Evolutionary conservation across 192 early-diverging fungal genomes (phyloP).

Genomic region (Mycoemilia scoparia): DNA sequence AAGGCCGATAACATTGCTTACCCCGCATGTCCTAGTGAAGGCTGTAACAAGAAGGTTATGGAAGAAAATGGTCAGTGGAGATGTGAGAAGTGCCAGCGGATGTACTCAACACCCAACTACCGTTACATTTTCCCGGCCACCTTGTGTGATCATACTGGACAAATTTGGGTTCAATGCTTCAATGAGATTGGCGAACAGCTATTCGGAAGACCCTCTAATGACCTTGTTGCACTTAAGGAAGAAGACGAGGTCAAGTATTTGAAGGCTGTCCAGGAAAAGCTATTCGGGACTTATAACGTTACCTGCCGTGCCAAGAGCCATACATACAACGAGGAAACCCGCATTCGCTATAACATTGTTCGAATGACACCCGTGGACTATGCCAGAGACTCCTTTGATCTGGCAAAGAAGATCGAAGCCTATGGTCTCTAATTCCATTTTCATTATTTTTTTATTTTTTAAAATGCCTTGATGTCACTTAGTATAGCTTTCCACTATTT

Average conservation of each 20-base stretch:
- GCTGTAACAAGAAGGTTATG: slow-evolving; percentile 81
- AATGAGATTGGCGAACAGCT: slow-evolving; percentile 59
- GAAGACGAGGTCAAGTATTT: slow-evolving; percentile 31
- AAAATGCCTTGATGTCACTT: too few species aligned
- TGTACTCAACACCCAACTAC: slow-evolving; percentile 51
- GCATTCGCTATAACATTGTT: slow-evolving; percentile 31
- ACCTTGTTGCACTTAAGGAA: slow-evolving; percentile 40
- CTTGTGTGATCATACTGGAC: slow-evolving; percentile 59
- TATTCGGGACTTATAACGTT: slow-evolving; percentile 54
- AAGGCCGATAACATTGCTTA: slow-evolving; percentile 53
- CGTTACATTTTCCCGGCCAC: slow-evolving; percentile 62
- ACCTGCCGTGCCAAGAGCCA: slow-evolving; percentile 66
- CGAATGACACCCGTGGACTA: slow-evolving; percentile 33
- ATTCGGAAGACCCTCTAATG: slow-evolving; percentile 49
- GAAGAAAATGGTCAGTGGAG: slow-evolving; percentile 55
- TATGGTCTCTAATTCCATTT: slow-evolving; percentile 1
- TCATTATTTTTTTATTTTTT: neutral
- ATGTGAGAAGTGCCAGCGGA: slow-evolving; percentile 77
- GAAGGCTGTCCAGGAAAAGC: slow-evolving; percentile 26
- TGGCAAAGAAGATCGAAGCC: slow-evolving; percentile 25
- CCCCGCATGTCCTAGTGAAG: slow-evolving; percentile 58
- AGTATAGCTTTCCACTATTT: too few species aligned
- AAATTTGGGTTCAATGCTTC: slow-evolving; percentile 68
- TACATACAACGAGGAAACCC: slow-evolving; percentile 45
- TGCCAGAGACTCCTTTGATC: slow-evolving; percentile 32